phyloP scores from a whole-genome alignment of 768 basidiomycete species.

The Xerocomus potaroensis region DNA sequence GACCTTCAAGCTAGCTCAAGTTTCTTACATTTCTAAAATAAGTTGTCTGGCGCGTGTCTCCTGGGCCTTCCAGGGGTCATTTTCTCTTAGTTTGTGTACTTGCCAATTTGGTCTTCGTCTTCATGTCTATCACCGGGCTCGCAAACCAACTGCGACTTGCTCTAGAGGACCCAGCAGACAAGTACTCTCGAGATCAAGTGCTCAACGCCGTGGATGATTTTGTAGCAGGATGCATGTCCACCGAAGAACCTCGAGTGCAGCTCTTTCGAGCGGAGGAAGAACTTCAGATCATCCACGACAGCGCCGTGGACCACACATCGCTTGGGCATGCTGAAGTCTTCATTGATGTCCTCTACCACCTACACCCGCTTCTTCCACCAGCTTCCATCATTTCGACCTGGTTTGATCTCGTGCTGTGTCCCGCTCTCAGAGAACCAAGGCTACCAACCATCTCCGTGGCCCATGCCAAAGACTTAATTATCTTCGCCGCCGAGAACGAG shows the following conservation, averaged over 20 bases:
- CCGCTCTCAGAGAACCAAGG: slow-evolving; percentile 71
- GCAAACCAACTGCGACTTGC: slow-evolving; percentile 53
- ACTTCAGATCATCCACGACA: slow-evolving; percentile 57
- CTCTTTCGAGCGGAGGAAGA: slow-evolving; percentile 59
- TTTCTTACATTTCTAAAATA: background rate
- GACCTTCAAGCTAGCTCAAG: slow-evolving; percentile 16
- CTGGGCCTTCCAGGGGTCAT: background rate
- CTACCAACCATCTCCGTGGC: slow-evolving; percentile 53
- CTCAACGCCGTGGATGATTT: slow-evolving; percentile 52
- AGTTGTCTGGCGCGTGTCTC: background rate
- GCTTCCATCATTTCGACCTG: slow-evolving; percentile 69
- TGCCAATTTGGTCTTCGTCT: slow-evolving; percentile 9
- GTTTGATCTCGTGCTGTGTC: slow-evolving; percentile 78
- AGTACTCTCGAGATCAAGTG: slow-evolving; percentile 45
- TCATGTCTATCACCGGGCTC: slow-evolving; percentile 37
- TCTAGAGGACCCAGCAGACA: slow-evolving; percentile 52
- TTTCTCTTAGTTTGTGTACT: too few relatives aligned
- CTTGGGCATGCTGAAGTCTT: slow-evolving; percentile 62
- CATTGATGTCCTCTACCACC: slow-evolving; percentile 58
- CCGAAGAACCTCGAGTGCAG: slow-evolving; percentile 41
- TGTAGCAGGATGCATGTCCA: slow-evolving; percentile 45
- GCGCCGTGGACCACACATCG: slow-evolving; percentile 60
- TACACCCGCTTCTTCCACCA: slow-evolving; percentile 57
- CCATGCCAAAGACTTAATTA: slow-evolving; percentile 69
- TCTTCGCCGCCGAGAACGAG: slow-evolving; percentile 51